Base-by-base conservation (phyloP, 23 red algal genomes). In the Agarophyton chilense region DNA sequence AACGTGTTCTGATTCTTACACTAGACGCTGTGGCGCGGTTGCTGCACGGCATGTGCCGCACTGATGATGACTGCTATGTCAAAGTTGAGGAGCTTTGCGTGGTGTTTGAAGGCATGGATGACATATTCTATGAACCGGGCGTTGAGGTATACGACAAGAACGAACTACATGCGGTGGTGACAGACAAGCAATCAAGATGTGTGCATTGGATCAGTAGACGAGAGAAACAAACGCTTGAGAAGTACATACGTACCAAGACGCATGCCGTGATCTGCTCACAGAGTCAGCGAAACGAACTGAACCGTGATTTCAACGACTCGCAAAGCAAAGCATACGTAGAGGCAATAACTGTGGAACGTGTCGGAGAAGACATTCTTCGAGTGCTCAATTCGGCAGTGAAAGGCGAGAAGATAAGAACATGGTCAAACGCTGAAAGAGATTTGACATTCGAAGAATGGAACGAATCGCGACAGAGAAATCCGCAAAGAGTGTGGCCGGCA, bases 81-180 rank as follows among this genome's bases (percentile, higher is more conserved):
- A n/a, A 62, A 8, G 56, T 62, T 62, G n/a, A 62, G 56, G 56
- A 62, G 26, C 56, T 62, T 22, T 62, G 56, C 56, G 19, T 62
- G 6, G 56, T 62, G n/a, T 9, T 62, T 62, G 56, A 62, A 22
- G 56, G 56, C n/a, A 62, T 62, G 19, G n/a, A n/a, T 62, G 56
- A 62, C n/a, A 31, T 62, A 8, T 62, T 62, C 8, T 62, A 28
- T 19, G 56, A 62, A 28, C 10, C 56, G 56, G 56, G 26, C 10
- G 56, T 8, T 9, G n/a, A 62, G 19, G n/a, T 62, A 31, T 22
- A 31, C 56, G 19, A 62, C 8, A 22, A 8, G 19, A 8, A 13
- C 26, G n/a, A 31, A 22, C 26, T 62, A 5, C 19, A 13, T 19
- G 56, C 56, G 10, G n/a, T 62, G 26, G 56, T 62, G 19, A 62